Evolutionary conservation across 73 alveolate genomes (phyloP).

Genomic region (Tetrahymena malaccensis): DNA sequence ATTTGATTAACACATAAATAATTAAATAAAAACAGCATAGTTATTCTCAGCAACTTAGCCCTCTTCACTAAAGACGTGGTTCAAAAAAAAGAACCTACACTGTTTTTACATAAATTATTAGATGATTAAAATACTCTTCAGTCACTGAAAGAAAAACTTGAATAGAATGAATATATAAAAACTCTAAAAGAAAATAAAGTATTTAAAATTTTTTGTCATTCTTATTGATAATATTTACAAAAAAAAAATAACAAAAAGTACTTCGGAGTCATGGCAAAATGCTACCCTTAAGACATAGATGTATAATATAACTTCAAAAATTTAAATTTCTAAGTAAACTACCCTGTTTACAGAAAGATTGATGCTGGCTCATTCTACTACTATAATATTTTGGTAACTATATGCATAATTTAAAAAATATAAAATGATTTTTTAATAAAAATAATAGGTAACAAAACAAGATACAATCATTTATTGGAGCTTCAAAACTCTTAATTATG

Average conservation of each 20-base stretch:
- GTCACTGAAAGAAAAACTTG: neutral
- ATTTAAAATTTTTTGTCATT: neutral
- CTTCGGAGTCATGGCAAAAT: neutral
- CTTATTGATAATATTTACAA: neutral
- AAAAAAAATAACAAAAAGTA: neutral
- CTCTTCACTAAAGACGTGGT: neutral
- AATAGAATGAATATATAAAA: neutral
- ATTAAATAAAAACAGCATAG: neutral
- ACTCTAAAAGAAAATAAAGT: neutral
- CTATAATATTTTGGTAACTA: neutral
- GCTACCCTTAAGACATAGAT: neutral
- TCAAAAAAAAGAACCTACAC: neutral
- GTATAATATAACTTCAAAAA: neutral
- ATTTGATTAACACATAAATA: neutral
- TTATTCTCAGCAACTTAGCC: neutral
- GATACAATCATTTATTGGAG: constrained; percentile 27
- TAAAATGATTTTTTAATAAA: no score
- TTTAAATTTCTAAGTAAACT: neutral
- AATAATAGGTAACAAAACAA: neutral
- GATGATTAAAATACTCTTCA: neutral
- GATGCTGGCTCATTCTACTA: neutral
- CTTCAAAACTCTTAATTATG: constrained; percentile 39
- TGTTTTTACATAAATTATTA: neutral
- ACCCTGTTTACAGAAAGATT: neutral
- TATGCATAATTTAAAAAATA: no score